Evolutionary conservation across 169 alveolate species (phyloP).

Genomic region (Plasmodium reichenowi): DNA sequence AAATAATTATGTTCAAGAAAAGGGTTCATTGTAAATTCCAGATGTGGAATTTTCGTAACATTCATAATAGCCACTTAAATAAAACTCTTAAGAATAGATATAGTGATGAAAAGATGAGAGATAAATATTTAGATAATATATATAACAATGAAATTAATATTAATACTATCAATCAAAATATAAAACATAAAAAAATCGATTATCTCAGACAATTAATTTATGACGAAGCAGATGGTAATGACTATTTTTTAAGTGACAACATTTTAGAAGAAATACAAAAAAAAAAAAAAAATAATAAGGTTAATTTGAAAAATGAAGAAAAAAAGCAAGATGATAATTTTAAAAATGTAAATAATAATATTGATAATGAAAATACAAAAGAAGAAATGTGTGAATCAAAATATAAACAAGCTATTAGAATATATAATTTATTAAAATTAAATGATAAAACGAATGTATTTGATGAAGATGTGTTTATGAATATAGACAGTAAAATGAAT

Average conservation of each 20-base stretch:
- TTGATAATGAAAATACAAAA: conserved; percentile 11
- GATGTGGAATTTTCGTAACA: conserved; percentile 18
- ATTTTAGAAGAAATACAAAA: conserved; percentile 65
- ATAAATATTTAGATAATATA: conserved; percentile 67
- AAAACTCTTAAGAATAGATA: conserved; percentile 55
- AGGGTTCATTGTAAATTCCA: conserved; percentile 22
- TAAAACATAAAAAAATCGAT: conserved; percentile 45
- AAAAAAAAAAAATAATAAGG: conserved; percentile 15
- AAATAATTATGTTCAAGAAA: conserved; percentile 23
- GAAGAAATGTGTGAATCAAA: conserved; percentile 71
- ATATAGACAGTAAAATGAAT: conserved; percentile 72
- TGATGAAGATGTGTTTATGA: conserved; percentile 76
- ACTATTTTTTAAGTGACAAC: conserved; percentile 37
- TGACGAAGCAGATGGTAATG: conserved; percentile 68
- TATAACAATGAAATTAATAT: conserved; percentile 72
- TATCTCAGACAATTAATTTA: conserved; percentile 62
- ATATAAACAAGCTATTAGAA: conserved; percentile 70
- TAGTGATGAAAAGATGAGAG: conserved; percentile 57
- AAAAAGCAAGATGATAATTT: too few relatives aligned
- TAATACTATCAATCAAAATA: conserved; percentile 35
- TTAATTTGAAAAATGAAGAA: not conserved
- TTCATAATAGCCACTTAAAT: conserved; percentile 74
- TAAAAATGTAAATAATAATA: not conserved
- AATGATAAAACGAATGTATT: conserved; percentile 51
- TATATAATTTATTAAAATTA: conserved; percentile 57